phyloP scores from a whole-genome alignment of 2,329 filamentous ascomycete species.

The Ophiocordyceps camponoti-saundersi region DNA sequence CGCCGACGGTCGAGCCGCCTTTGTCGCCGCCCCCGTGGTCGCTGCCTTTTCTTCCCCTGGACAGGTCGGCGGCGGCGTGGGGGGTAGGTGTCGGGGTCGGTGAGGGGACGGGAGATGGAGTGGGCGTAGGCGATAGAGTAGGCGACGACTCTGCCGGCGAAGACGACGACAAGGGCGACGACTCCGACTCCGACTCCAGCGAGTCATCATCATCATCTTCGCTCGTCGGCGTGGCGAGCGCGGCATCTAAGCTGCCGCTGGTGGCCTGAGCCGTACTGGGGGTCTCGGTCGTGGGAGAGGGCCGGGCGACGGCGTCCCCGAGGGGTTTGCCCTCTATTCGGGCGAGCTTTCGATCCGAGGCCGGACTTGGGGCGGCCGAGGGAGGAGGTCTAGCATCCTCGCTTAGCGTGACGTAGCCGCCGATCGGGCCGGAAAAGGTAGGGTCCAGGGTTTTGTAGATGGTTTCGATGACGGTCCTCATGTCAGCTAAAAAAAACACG shows the following conservation, averaged over 20 bases:
- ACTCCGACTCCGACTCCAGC: neutral
- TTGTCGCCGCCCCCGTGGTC: slow-evolving; percentile 1
- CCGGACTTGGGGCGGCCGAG: neutral
- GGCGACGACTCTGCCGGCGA: neutral
- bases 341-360: neutral
- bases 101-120: too few species aligned
- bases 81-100: neutral
- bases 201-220: too few species aligned
- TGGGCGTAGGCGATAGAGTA: neutral
- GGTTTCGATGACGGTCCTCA: neutral
- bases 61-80: slow-evolving; percentile 2
- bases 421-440: neutral
- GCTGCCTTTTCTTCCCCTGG: neutral
- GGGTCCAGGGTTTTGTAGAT: neutral
- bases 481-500: neutral
- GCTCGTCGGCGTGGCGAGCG: neutral
- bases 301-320: neutral
- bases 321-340: neutral
- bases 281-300: neutral
- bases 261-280: neutral
- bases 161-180: neutral
- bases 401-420: neutral
- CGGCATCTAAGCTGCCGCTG: neutral
- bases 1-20: slow-evolving; percentile 15
- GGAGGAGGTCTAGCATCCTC: neutral